These are phyloP conservation scores for Paecilomyces sp. DNA, from an alignment of 2,329 filamentous ascomycete species.

Conservation along the genomic window DNA sequence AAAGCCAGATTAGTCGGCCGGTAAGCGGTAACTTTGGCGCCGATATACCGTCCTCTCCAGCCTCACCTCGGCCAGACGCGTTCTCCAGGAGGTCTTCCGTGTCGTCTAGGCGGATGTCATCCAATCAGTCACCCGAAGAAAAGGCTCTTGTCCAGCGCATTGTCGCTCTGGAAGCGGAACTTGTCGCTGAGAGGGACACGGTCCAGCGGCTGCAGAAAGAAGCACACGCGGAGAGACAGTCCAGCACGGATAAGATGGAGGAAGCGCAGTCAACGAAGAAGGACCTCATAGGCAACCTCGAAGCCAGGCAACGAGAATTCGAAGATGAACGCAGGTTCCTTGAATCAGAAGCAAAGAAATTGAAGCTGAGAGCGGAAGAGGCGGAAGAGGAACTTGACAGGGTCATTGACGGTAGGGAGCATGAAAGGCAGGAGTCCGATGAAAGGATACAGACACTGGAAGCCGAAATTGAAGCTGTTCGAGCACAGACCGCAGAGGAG, in stretches of 20 bases:
- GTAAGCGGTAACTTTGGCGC: constrained; percentile 43
- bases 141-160: constrained; percentile 57
- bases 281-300: constrained; percentile 90
- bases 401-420: constrained; percentile 72
- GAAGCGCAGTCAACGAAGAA: constrained; percentile 89
- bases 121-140: constrained; percentile 53
- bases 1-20: constrained; percentile 53
- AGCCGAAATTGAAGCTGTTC: constrained; percentile 60
- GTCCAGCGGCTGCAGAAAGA: constrained; percentile 64
- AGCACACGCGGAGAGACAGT: constrained; percentile 51
- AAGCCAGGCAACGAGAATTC: constrained; percentile 85
- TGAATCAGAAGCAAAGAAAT: constrained; percentile 68
- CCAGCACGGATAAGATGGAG: constrained; percentile 61
- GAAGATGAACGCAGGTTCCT: constrained; percentile 74
- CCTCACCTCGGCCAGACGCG: constrained; percentile 33
- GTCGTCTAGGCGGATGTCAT: constrained; percentile 55
- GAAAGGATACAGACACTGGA: constrained; percentile 62
- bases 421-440: constrained; percentile 66
- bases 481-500: constrained; percentile 41
- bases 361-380: constrained; percentile 75
- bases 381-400: constrained; percentile 87
- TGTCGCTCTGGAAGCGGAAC: constrained; percentile 66
- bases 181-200: constrained; percentile 65
- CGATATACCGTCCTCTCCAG: constrained; percentile 34
- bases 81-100: constrained; percentile 53